Conservation (phyloP, 345 rosid species). For the Euphorbia pulcherrima region DNA sequence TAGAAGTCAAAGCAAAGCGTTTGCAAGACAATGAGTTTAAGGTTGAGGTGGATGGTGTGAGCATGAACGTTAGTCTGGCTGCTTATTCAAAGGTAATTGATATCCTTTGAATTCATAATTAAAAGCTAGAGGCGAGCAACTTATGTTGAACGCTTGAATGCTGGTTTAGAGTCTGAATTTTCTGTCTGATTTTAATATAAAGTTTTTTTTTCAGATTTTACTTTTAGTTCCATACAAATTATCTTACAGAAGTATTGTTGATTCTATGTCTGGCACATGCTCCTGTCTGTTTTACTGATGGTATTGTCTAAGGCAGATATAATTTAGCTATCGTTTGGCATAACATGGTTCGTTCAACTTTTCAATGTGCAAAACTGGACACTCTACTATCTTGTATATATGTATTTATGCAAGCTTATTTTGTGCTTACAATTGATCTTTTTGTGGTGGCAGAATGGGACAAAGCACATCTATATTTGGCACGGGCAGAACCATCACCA, state of each 20-base stretch:
- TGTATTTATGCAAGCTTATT: background rate
- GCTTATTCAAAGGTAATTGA: conserved; percentile 54
- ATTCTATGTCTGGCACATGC: background rate
- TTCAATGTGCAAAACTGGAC: background rate
- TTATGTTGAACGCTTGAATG: background rate
- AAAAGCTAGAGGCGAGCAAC: background rate
- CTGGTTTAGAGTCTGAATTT: background rate
- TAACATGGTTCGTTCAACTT: background rate
- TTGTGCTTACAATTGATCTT: conserved; percentile 18
- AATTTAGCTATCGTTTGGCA: background rate
- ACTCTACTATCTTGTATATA: no score
- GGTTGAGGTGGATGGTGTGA: conserved; percentile 59
- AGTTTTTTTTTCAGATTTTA: background rate
- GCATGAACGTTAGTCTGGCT: conserved; percentile 54
- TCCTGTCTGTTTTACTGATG: background rate
- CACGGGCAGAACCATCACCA: conserved; percentile 57
- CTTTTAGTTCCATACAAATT: background rate
- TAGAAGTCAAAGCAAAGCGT: conserved; percentile 51
- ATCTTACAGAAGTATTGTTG: background rate
- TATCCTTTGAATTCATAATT: conserved; percentile 9
- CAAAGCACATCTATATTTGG: conserved; percentile 74
- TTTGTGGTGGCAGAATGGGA: conserved; percentile 47
- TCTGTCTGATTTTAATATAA: background rate
- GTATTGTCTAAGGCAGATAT: background rate
- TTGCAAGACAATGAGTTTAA: conserved; percentile 45